A percentile compares a stretch with the other conserved stretches of the same genome.
phyloP scores from a whole-genome alignment of 352 stramenopile species.

The Albugo candida region DNA sequence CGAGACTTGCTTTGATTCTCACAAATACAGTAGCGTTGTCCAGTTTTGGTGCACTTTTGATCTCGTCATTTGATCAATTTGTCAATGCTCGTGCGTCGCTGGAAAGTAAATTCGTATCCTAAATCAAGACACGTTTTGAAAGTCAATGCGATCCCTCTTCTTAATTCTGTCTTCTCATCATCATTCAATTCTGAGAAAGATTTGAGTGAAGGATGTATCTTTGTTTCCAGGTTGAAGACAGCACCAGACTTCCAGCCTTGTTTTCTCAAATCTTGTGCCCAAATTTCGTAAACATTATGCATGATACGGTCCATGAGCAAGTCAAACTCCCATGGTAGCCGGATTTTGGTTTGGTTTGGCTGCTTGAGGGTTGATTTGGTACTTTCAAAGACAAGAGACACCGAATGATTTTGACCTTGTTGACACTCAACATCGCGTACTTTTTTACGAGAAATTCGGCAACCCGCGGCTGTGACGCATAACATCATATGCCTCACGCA shows the following conservation, averaged over 20 bases:
- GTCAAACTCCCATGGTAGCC: conserved; percentile 35
- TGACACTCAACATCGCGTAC: not conserved
- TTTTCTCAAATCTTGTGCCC: conserved; percentile 23
- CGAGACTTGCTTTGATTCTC: conserved; percentile 39
- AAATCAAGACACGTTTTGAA: conserved; percentile 34
- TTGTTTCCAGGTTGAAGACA: conserved; percentile 19
- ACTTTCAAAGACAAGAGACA: conserved; percentile 9
- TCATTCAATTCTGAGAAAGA: conserved; percentile 39
- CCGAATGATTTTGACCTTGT: not conserved
- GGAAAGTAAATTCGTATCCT: conserved; percentile 23
- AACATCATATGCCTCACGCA: conserved; percentile 36
- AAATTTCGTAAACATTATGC: conserved; percentile 53
- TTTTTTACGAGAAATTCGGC: conserved; percentile 12
- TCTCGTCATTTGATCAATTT: no score
- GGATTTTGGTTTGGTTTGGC: conserved; percentile 1
- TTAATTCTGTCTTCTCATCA: conserved; percentile 22
- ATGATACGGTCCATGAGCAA: conserved; percentile 47
- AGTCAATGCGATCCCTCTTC: conserved; percentile 22
- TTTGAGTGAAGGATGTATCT: conserved; percentile 33
- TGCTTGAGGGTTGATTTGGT: no score
- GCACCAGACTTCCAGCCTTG: conserved; percentile 19
- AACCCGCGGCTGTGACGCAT: conserved; percentile 35
- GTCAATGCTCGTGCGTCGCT: no score
- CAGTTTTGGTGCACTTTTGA: no score
- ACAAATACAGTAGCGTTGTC: no score